Percentiles rank a stretch among this genome's conserved stretches.
Conservation (phyloP, 176 grass and related monocot species). For the Saccharum spontaneum region DNA sequence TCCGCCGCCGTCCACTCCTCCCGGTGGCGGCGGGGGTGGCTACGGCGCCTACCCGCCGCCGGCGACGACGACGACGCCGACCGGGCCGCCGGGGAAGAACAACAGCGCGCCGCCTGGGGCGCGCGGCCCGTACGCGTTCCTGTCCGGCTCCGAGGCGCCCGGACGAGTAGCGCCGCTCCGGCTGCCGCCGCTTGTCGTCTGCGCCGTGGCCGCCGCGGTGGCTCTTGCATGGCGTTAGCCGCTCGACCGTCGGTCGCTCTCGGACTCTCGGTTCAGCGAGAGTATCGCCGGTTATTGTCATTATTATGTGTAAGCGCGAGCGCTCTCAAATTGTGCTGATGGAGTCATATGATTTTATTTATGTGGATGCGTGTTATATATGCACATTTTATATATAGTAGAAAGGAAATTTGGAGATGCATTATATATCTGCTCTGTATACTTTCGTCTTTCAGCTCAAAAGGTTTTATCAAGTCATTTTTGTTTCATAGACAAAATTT, state of each 20-base stretch:
- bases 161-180: neutral
- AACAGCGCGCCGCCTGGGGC: constrained; percentile 9
- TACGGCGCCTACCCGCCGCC: neutral
- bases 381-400: neutral
- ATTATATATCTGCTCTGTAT: too few relatives aligned
- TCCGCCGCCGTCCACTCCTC: constrained; percentile 36
- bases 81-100: neutral
- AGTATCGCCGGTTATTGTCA: neutral
- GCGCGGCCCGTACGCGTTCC: constrained; percentile 2
- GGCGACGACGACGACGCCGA: neutral
- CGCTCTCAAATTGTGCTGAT: neutral
- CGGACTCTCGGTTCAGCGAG: neutral
- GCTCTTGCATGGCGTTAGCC: neutral
- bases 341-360: neutral
- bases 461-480: too few relatives aligned
- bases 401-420: neutral
- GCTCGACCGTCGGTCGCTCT: too few relatives aligned
- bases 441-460: too few relatives aligned
- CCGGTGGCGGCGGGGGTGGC: neutral
- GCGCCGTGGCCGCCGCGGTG: neutral
- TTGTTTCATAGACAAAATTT: too few relatives aligned
- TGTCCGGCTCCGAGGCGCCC: constrained; percentile 17
- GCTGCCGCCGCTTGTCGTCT: neutral
- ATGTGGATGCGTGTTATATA: neutral
- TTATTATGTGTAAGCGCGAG: neutral